Base-by-base conservation (phyloP, 2,329 filamentous ascomycete species). In the Trichothecium sympodiale region DNA sequence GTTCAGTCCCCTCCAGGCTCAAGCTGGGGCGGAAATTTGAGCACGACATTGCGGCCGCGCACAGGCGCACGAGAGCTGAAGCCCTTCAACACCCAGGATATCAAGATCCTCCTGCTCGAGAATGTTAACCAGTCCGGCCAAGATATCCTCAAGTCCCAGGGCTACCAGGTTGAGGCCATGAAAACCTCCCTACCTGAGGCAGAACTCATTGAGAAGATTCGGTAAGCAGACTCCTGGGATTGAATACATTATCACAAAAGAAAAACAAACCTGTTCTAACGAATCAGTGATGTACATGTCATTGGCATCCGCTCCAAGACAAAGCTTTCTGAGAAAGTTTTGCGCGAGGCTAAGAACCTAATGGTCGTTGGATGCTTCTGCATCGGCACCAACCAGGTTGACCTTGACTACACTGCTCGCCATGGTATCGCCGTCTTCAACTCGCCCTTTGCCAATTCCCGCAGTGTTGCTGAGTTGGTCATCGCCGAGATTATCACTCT, bases 231-330 rank as follows among this genome's bases (percentile, higher is more conserved):
- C 31, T 15, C 17, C n/a, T n/a, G n/a, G n/a, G n/a, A n/a, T n/a
- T n/a, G n/a, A n/a, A n/a, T n/a, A n/a, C n/a, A n/a, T n/a, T n/a
- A n/a, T n/a, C 15, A 20, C 31, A 18, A 15, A 8, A n/a, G 5
- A 15, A 17, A 8, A 33, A 15, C 17, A 15, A 23, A 27, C 8
- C 18, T 10, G 26, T 15, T 49, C 40, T 45, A 43, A 43, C 39
- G 39, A 26, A 28, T 38, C 39, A 94, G 86, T 42, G 83, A 95
- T 56, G 84, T 95, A 18, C 91, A 98, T 55, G 91, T 96, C 51
- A 91, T 98, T 55, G 91, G 91, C 46, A 96, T 98, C 51, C 84
- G 91, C 45, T 96, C 89, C 40, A 98, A 98, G 69, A 98, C 91
- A 25, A 94, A 91, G 65, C 74, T 98, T 55, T 89, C 79, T 8